Conservation (phyloP, 2,329 filamentous ascomycete genomes). For the Pezicula radicicola region DNA sequence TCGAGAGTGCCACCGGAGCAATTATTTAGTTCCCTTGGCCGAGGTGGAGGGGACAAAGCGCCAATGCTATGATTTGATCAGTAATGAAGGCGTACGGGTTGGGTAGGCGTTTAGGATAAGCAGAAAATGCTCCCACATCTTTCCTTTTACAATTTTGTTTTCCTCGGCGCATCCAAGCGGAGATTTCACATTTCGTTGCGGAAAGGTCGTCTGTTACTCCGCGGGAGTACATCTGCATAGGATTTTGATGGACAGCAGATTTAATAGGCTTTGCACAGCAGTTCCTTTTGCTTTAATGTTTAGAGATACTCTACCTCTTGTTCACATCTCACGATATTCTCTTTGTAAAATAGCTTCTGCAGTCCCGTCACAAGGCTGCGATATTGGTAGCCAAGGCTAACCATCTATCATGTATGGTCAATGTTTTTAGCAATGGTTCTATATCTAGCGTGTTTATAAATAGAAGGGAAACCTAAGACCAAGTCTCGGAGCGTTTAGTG, state of each 20-base stretch:
- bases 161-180: conserved; percentile 19
- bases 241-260: background rate
- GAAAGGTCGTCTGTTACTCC: conserved; percentile 8
- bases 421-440: background rate
- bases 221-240: background rate
- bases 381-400: background rate
- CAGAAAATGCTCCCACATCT: conserved; percentile 14
- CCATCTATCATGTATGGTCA: background rate
- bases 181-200: conserved; percentile 16
- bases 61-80: conserved; percentile 23
- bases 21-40: conserved; percentile 31
- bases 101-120: conserved; percentile 28
- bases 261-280: conserved; percentile 10
- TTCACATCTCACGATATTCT: conserved; percentile 17
- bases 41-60: conserved; percentile 24
- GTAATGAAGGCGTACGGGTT: conserved; percentile 22
- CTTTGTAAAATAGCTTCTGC: conserved; percentile 25
- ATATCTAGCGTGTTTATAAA: background rate
- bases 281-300: conserved; percentile 20
- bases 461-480: background rate
- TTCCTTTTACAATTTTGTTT: conserved; percentile 18
- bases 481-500: too few species aligned
- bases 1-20: conserved; percentile 59
- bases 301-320: conserved; percentile 21
- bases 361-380: conserved; percentile 21